Base-by-base conservation (phyloP, 2,329 filamentous ascomycete species). In the Helotiales sp. region DNA sequence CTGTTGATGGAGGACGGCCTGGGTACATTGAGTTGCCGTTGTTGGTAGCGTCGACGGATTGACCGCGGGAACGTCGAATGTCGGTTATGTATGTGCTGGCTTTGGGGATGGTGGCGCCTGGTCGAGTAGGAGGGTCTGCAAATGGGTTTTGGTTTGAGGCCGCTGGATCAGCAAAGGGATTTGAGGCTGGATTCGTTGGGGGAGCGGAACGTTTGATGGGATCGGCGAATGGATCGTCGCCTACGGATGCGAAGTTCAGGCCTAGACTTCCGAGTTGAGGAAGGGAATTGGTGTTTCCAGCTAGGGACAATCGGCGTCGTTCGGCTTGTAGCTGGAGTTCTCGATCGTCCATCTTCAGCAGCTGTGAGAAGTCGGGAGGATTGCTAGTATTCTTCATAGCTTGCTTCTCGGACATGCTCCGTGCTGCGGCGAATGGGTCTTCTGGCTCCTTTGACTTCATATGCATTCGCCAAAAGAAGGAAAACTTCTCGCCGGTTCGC, bases 41-140 rank as follows among this genome's bases (percentile, higher is more conserved):
- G 38, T 62, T 68, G 19, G 69, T 66, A 66, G 56, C 70, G 25
- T 66, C 63, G 30, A 78, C 67, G 13, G 78, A 79, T 48, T 75
- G 75, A 5, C 78, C 77, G n/a, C 81, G 77, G 0, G 80, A 81
- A 29, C 76, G 78, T 3, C 77, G 76, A 5, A 79, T 73, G 46
- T 78, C 74, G n/a, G 75, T 73, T 1, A 79, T 72, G 60, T 82
- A 82, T 0, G 72, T 77, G 10, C 73, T 66, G 8, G 64, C 65
- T 9, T 73, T 72, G 10, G 71, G 71, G 22, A 67, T 56, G 7
- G 69, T 57, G 12, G 66, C 63, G 55, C 63, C 54, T 10, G 69
- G 69, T 34, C 58, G 60, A 12, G 64, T 47, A 13, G 67, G 59
- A 17, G 67, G 65, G 42, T 69, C 65, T 1, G 63, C 55, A 33